Evolutionary conservation across 1,284 basidiomycete species (phyloP), one percentile per base, ranked within the genome.

Genomic region (Ustilago shanxiensis): DNA sequence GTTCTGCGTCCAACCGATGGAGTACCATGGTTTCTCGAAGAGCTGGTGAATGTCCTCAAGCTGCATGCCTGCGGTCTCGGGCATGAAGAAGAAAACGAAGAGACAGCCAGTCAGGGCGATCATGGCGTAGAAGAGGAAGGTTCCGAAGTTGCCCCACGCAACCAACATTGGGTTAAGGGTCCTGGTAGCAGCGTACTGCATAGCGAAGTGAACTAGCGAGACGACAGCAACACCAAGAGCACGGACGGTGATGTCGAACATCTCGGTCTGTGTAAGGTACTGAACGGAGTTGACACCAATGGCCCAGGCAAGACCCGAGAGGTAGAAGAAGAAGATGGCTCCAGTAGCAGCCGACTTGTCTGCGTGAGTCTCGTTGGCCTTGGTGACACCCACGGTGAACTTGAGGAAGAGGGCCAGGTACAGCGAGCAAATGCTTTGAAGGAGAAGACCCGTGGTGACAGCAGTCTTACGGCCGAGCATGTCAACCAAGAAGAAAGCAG

Each of bases 201-300:
- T 67, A 39, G 68, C 64, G 54, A 80, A 80, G 66, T 79, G 79
- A 33, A 79, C 55, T 24, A 72, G 60, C 51, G 67, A 71, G 9
- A 78, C 66, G 45, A 75, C 53, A 13, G 72, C 71, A 4, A 74
- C 67, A 60, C 75, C 78, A 31, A 78, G 72, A 22, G 78, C 66
- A 45, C 78, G 66, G 1, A 77, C 73, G 18, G 58, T 67, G 35
- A 79, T 66, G 60, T 66, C 68, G 44, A 72, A 77, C 63, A 71
- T 73, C 63, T 79, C 74, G 29, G 77, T 77, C 61, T 76, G 64
- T 6, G 58, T 61, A 10, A 79, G 66, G 63, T 80, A 80, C 58
- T 80, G 79, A 31, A 80, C 72, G 22, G 70, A 71, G 63, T 80
- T 80, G 64, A 80, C 72, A 41, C 77, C 79, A 44, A 77, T 71